Evolutionary conservation across 768 basidiomycete genomes (phyloP).

Genomic region (Podaxis carcinomalis): DNA sequence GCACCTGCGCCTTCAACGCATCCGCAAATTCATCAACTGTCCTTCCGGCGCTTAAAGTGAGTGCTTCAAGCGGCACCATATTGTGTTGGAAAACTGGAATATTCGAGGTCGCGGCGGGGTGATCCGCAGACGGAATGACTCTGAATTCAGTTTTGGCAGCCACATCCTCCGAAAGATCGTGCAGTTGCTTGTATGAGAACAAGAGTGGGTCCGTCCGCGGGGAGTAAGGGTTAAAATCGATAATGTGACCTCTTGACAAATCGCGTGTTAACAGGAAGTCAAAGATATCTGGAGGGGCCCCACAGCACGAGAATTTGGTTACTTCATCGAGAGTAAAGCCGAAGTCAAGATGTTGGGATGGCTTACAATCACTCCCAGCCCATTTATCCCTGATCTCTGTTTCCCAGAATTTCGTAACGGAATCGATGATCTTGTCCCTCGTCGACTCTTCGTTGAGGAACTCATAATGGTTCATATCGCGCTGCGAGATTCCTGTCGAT

Average conservation of each 20-base stretch:
- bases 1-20: constrained; percentile 54
- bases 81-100: constrained; percentile 80
- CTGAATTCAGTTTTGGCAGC: constrained; percentile 39
- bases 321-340: neutral
- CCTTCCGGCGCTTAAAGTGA: constrained; percentile 72
- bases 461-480: constrained; percentile 87
- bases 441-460: constrained; percentile 68
- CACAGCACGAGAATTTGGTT: neutral
- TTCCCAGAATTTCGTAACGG: constrained; percentile 65
- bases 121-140: constrained; percentile 69
- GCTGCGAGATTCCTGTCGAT: constrained; percentile 73
- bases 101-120: constrained; percentile 63
- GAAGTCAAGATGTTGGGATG: neutral
- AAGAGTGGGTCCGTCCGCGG: constrained; percentile 84
- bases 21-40: constrained; percentile 72
- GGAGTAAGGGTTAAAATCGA: constrained; percentile 91
- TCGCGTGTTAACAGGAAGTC: constrained; percentile 87
- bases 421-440: constrained; percentile 43
- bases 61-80: constrained; percentile 87
- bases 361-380: constrained; percentile 61
- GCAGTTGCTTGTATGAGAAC: constrained; percentile 79
- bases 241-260: constrained; percentile 66
- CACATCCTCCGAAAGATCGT: constrained; percentile 26
- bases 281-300: constrained; percentile 58
- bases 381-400: constrained; percentile 50